These are phyloP conservation scores for Bruguiera sexangula DNA, from an alignment of 345 rosid genomes.

Conservation along the genomic window DNA sequence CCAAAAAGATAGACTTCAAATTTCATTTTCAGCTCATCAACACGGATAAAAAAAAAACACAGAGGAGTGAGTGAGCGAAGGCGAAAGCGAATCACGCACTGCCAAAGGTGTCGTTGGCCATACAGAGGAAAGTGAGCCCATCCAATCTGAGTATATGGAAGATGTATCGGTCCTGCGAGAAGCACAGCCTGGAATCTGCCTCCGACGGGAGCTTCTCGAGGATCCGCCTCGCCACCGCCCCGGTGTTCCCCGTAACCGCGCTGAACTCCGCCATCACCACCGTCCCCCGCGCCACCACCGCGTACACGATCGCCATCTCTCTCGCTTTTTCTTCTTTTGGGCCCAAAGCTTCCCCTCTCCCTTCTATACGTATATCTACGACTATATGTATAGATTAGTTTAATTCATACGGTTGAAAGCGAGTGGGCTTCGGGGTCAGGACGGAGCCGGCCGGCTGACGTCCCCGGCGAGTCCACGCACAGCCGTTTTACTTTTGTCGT, in stretches of 20 bases:
- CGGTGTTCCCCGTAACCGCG: conserved; percentile 91
- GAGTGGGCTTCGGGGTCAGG: background rate
- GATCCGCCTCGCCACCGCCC: conserved; percentile 83
- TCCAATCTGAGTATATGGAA: conserved; percentile 93
- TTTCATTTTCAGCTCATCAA: too few relatives aligned
- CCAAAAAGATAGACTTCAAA: too few relatives aligned
- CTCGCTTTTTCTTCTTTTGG: too few relatives aligned
- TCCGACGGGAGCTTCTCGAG: conserved; percentile 79
- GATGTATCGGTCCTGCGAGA: conserved; percentile 91
- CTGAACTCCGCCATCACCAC: conserved; percentile 95
- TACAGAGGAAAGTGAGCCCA: conserved; percentile 85
- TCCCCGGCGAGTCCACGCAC: conserved; percentile 16
- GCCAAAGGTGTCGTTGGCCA: conserved; percentile 95
- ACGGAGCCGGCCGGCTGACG: background rate
- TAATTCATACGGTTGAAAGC: background rate
- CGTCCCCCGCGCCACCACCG: conserved; percentile 89
- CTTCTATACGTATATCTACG: too few relatives aligned
- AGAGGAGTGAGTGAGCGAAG: too few relatives aligned
- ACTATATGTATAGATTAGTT: too few relatives aligned
- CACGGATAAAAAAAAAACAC: background rate
- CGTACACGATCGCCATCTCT: conserved; percentile 84
- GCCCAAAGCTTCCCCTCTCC: too few relatives aligned
- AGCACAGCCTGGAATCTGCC: conserved; percentile 75
- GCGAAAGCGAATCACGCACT: conserved; percentile 29
- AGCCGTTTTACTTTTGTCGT: background rate